A percentile compares a stretch with the other conserved stretches of the same genome.
Conservation (phyloP, 345 rosid species). For the Populus davidiana region DNA sequence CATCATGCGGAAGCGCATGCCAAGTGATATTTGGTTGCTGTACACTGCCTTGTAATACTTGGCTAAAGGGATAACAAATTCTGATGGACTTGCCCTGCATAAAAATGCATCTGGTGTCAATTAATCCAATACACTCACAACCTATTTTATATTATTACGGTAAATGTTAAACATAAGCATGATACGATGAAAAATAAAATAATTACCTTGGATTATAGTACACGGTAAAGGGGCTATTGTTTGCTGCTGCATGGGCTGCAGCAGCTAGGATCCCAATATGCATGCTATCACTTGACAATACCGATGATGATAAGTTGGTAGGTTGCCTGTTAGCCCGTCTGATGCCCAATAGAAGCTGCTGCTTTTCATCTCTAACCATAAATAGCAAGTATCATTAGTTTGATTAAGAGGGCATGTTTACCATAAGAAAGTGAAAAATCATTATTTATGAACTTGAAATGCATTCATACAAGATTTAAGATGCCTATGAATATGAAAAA, state of each 20-base stretch:
- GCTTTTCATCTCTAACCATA: conserved; percentile 75
- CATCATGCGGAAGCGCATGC: conserved; percentile 96
- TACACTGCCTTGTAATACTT: conserved; percentile 80
- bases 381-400: not conserved
- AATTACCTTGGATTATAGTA: conserved; percentile 81
- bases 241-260: conserved; percentile 98
- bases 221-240: conserved; percentile 83
- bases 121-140: not conserved
- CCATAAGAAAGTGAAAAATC: not conserved
- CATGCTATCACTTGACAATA: conserved; percentile 96
- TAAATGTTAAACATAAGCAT: not conserved
- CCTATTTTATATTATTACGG: not conserved
- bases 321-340: conserved; percentile 85
- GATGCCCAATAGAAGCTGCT: conserved; percentile 76
- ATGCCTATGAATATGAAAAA: not conserved
- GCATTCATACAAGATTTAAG: not conserved
- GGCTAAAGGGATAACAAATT: conserved; percentile 91
- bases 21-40: conserved; percentile 73
- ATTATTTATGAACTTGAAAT: conserved; percentile 5
- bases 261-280: conserved; percentile 96
- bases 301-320: conserved; percentile 77
- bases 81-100: conserved; percentile 83
- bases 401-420: not conserved
- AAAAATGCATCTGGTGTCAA: conserved; percentile 1
- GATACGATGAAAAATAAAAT: not conserved